phyloP scores from a whole-genome alignment of 2,329 filamentous ascomycete species.

The Ophiostoma fasciatum region DNA sequence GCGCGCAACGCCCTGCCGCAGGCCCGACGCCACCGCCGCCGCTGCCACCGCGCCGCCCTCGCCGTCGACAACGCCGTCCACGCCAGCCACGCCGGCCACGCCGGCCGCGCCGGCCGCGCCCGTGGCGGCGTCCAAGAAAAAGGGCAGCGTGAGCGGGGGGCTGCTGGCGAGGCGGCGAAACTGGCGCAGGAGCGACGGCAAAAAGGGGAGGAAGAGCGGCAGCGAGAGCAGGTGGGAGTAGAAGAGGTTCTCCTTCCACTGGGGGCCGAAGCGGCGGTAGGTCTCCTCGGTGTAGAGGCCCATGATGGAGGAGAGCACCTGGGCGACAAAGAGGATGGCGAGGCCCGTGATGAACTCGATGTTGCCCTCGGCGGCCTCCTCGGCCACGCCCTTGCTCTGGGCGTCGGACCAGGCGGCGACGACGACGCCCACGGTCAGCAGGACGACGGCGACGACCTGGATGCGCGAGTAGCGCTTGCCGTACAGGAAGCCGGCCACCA shows the following conservation, averaged over 20 bases:
- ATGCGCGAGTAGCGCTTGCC: conserved; percentile 71
- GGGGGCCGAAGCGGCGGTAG: conserved; percentile 70
- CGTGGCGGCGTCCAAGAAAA: conserved; percentile 12
- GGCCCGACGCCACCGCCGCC: conserved; percentile 19
- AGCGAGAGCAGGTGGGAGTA: conserved; percentile 67
- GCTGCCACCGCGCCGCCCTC: conserved; percentile 6
- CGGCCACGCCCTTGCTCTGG: conserved; percentile 53
- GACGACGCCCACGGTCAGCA: conserved; percentile 77
- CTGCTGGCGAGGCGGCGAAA: conserved; percentile 49
- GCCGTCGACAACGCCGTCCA: not conserved
- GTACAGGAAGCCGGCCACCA: conserved; percentile 74
- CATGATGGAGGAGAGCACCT: conserved; percentile 85
- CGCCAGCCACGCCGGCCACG: conserved; percentile 8
- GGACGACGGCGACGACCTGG: conserved; percentile 66
- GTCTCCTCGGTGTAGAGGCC: conserved; percentile 88
- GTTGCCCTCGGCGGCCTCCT: conserved; percentile 15
- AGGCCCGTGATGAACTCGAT: conserved; percentile 53
- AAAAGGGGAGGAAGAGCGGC: conserved; percentile 60
- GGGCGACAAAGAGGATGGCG: conserved; percentile 69
- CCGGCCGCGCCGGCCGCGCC: conserved; percentile 5
- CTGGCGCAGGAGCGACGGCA: conserved; percentile 48
- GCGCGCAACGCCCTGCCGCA: conserved; percentile 24
- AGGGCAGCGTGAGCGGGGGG: conserved; percentile 37
- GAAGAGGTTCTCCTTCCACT: conserved; percentile 94
- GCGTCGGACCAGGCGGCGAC: conserved; percentile 84